A percentile compares a stretch with the other conserved stretches of the same genome.
Evolutionary conservation across 2,329 filamentous ascomycete genomes (phyloP).

Genomic region (Pseudocercospora pini-densiflorae): DNA sequence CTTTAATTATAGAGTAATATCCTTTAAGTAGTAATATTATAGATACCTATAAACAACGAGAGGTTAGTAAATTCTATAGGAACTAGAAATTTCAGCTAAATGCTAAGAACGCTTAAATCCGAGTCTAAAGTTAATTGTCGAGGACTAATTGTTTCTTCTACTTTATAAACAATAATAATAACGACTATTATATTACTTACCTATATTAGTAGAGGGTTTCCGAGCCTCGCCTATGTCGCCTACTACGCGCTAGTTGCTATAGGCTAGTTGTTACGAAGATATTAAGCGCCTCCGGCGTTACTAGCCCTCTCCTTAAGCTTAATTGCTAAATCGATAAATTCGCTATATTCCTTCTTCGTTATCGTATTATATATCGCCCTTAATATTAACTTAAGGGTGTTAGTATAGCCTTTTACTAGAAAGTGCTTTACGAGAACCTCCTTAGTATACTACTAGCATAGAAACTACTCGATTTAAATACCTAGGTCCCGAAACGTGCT

Average conservation of each 20-base stretch:
- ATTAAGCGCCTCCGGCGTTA: not conserved
- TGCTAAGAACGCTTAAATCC: not conserved
- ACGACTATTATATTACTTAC: not conserved
- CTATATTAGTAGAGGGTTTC: not conserved
- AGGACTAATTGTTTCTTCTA: not conserved
- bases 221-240: not conserved
- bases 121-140: no score
- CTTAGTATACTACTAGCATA: not conserved
- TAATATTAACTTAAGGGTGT: not conserved
- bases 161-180: not conserved
- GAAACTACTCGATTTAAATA: not conserved
- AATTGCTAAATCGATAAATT: not conserved
- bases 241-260: not conserved
- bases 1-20: not conserved
- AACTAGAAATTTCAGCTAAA: not conserved
- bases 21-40: not conserved
- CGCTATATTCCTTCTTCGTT: not conserved
- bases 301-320: not conserved
- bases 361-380: not conserved
- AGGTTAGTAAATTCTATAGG: not conserved
- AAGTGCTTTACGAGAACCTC: not conserved
- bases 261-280: not conserved
- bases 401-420: not conserved
- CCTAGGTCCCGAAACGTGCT: not conserved
- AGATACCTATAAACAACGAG: not conserved